phyloP scores from a whole-genome alignment of 495 filamentous ascomycete genomes.

The Xylaria curta region DNA sequence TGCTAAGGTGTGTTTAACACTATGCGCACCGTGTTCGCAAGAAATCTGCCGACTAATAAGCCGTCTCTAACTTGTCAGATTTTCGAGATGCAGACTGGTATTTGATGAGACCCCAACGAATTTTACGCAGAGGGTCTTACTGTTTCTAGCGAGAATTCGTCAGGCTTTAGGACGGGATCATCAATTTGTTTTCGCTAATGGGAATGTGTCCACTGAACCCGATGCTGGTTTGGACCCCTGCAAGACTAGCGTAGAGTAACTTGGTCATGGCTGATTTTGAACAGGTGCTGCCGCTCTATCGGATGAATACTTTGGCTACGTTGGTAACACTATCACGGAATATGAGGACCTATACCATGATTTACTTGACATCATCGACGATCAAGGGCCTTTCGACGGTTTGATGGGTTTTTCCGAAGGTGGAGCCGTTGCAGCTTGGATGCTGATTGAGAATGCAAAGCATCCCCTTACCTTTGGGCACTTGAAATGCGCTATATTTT shows the following conservation, averaged over 20 bases:
- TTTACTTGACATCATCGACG: constrained; percentile 35
- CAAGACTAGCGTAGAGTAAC: neutral
- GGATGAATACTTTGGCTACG: constrained; percentile 39
- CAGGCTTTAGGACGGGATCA: constrained; percentile 36
- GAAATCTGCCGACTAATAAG: neutral
- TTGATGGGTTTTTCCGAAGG: constrained; percentile 72
- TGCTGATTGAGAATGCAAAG: constrained; percentile 39
- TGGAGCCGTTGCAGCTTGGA: constrained; percentile 61
- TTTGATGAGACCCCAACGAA: neutral
- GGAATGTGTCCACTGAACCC: constrained; percentile 34
- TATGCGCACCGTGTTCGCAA: constrained; percentile 1
- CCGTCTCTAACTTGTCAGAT: constrained; percentile 24
- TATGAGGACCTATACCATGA: constrained; percentile 31
- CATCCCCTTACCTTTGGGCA: constrained; percentile 32
- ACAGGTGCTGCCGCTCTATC: constrained; percentile 37
- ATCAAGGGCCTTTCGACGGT: constrained; percentile 66
- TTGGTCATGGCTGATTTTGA: constrained; percentile 12
- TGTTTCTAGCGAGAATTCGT: constrained; percentile 32
- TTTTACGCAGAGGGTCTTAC: neutral
- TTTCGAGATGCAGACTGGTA: constrained; percentile 41
- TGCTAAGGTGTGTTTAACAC: constrained; percentile 33
- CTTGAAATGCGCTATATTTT: constrained; percentile 38
- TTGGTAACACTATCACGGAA: constrained; percentile 31
- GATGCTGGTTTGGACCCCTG: constrained; percentile 29
- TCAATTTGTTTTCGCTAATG: constrained; percentile 40